Conservation (phyloP, 73 alveolate species). For the Stentor roeselii region DNA sequence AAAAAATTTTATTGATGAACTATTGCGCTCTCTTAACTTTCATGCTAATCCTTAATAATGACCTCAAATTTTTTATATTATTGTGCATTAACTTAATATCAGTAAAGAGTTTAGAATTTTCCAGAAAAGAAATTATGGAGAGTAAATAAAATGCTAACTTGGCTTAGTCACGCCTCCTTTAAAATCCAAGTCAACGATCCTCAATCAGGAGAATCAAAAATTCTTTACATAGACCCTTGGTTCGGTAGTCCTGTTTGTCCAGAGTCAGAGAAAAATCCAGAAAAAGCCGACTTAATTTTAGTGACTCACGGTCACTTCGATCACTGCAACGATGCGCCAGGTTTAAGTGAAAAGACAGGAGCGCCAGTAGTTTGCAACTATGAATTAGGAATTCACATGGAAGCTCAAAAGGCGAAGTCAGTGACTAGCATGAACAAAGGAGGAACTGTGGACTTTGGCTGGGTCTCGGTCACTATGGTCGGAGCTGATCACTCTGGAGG, state of each 20-base stretch:
- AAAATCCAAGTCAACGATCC: conserved; percentile 44
- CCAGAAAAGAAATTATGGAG: too few species aligned
- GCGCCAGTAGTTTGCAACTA: conserved; percentile 33
- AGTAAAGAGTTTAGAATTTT: too few species aligned
- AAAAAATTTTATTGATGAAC: too few species aligned
- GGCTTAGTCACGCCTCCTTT: conserved; percentile 68
- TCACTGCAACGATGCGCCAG: conserved; percentile 55
- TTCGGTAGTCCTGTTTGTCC: conserved; percentile 46
- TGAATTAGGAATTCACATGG: conserved; percentile 4
- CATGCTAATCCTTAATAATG: too few species aligned
- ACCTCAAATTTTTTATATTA: too few species aligned
- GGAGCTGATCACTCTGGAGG: conserved; percentile 62
- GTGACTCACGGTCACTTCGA: conserved; percentile 69
- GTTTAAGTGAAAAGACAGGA: conserved; percentile 33
- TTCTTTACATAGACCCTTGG: conserved; percentile 53
- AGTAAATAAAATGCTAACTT: conserved; percentile 20
- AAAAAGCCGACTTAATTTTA: conserved; percentile 54
- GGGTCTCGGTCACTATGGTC: conserved; percentile 46
- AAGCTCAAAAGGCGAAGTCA: conserved; percentile 30
- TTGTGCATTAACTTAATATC: too few species aligned
- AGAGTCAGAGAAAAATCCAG: conserved; percentile 29
- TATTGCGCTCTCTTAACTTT: too few species aligned
- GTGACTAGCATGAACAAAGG: conserved; percentile 56
- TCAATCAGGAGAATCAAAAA: conserved; percentile 20
- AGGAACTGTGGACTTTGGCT: conserved; percentile 45